Evolutionary conservation across 306 rosid genomes (phyloP).

Genomic region (Cicer chorassanicum): DNA sequence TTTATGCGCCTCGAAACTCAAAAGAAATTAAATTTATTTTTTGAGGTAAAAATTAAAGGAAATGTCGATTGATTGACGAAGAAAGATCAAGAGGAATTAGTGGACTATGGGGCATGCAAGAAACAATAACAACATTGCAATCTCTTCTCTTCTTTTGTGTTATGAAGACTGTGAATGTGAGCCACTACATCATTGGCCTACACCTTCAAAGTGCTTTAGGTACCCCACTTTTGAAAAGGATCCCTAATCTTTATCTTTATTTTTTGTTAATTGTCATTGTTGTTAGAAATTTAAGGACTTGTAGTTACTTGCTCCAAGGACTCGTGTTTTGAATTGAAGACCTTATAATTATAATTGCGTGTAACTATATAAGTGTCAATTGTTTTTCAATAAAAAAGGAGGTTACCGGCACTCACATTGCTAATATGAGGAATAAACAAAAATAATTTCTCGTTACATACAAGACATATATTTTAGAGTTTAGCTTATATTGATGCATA

Average conservation of each 20-base stretch:
- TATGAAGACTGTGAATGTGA: conserved; percentile 1
- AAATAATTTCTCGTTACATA: background rate
- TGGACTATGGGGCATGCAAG: conserved; percentile 12
- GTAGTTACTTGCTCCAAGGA: background rate
- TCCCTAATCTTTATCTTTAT: background rate
- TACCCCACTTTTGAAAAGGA: conserved; percentile 17
- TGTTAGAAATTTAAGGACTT: conserved; percentile 8
- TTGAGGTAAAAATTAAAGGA: background rate
- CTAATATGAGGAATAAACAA: conserved; percentile 5
- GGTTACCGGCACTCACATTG: conserved; percentile 21
- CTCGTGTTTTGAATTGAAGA: background rate
- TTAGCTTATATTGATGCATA: conserved; percentile 20
- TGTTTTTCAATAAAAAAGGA: conserved; percentile 21
- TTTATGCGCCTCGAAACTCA: too few species aligned
- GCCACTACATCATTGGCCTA: conserved; percentile 1
- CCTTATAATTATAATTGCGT: background rate
- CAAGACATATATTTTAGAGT: background rate
- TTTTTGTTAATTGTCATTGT: background rate
- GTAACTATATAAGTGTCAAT: conserved; percentile 26
- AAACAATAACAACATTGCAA: background rate
- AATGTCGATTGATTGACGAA: conserved; percentile 14
- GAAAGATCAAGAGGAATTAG: conserved; percentile 13
- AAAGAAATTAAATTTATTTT: background rate
- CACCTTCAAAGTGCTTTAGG: conserved; percentile 7
- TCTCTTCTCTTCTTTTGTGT: conserved; percentile 1